Base-by-base conservation (phyloP, 2,329 filamentous ascomycete species). In the Neofusicoccum laricinum region DNA sequence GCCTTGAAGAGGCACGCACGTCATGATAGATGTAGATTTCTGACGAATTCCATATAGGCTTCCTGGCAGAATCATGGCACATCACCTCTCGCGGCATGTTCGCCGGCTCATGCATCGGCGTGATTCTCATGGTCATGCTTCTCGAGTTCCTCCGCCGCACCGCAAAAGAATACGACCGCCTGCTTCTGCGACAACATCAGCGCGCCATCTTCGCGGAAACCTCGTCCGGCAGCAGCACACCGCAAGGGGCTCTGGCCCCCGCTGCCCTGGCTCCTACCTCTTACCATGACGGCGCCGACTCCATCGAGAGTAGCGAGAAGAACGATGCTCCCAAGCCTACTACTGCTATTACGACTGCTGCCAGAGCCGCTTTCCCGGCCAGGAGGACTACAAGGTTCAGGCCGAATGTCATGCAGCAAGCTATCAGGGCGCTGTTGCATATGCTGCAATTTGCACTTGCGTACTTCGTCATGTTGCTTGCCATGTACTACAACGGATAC, bases 71-170 rank as follows among this genome's bases (percentile, higher is more conserved):
- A 7, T 81, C 83, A 21, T 95, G 91, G 91, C 87, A 87, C 71
- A 85, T 94, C 74, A 88, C 80, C 15, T 89, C 88, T 25, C 78
- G 76, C 2, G 88, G 84, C 74, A 89, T 89, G 84, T 94, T 96
- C 73, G 91, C 89, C 53, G 91, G 89, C 21, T 90, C 88, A 61
- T 95, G 91, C 78, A 88, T 96, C 71, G 91, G 90, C 66, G 87
- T 92, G 40, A 81, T 92, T 66, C 79, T 89, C n/a, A 86, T 96
- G 61, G 89, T 90, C 69, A 83, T 94, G 61, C 71, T 78, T 5
- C 88, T 95, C 69, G 91, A 95, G 72, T 79, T 88, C 64, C 82
- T 95, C 21, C 89, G 92, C 57, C 88, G 91, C 34, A 70, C 84
- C 25, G 83, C 85, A 68, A 88, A 90, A 69, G 90, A 93, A 74